Conservation (phyloP, 2,329 filamentous ascomycete genomes). For the Hypoxylon sp. region DNA sequence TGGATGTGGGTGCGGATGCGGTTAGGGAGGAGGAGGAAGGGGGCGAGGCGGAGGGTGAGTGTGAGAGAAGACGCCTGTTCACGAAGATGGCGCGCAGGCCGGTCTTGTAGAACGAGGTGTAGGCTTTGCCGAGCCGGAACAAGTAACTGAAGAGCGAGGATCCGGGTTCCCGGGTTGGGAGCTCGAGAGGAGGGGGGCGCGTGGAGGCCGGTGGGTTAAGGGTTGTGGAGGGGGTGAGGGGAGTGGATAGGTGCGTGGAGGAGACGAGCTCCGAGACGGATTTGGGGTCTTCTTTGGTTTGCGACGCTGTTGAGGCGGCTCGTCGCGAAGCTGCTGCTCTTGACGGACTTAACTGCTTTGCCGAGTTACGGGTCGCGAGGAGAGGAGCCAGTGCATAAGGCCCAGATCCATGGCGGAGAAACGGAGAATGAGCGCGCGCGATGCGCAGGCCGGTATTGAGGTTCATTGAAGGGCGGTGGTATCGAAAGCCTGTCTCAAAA, state of each 20-base stretch:
- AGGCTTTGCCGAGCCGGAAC: slow-evolving; percentile 78
- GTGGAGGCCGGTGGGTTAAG: slow-evolving; percentile 82
- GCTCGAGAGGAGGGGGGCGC: slow-evolving; percentile 76
- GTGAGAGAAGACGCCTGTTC: slow-evolving; percentile 71
- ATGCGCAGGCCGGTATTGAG: slow-evolving; percentile 47
- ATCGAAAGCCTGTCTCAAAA: neutral
- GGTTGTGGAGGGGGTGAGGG: slow-evolving; percentile 49
- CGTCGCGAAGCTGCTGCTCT: neutral
- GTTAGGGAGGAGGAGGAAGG: slow-evolving; percentile 60
- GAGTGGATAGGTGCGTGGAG: slow-evolving; percentile 16
- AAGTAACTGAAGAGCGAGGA: slow-evolving; percentile 67
- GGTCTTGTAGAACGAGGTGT: slow-evolving; percentile 88
- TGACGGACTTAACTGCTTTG: slow-evolving; percentile 9
- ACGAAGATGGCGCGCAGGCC: slow-evolving; percentile 81
- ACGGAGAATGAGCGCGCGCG: slow-evolving; percentile 43
- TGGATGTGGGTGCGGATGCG: slow-evolving; percentile 28
- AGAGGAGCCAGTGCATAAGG: neutral
- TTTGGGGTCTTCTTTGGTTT: slow-evolving; percentile 14
- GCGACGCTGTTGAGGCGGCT: slow-evolving; percentile 23
- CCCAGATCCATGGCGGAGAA: slow-evolving; percentile 18
- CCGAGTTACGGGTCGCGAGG: neutral
- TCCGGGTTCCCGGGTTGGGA: slow-evolving; percentile 69
- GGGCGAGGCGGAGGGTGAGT: slow-evolving; percentile 54
- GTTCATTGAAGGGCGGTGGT: slow-evolving; percentile 36
- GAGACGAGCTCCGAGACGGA: slow-evolving; percentile 17